Conservation (phyloP, 2,329 filamentous ascomycete species). For the Zarea fungicola region DNA sequence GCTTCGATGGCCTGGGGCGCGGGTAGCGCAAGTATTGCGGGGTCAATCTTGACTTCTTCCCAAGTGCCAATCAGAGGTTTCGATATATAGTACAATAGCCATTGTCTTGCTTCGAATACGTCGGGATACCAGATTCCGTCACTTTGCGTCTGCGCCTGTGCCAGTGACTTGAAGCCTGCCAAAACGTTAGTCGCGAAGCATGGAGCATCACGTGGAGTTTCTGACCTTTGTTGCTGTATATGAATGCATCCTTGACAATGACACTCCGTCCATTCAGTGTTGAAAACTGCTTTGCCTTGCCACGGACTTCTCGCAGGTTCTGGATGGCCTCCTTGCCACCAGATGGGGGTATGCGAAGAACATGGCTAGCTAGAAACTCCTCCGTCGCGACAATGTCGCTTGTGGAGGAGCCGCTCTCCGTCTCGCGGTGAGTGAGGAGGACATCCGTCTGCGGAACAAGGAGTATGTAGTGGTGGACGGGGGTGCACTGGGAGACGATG, state of each 20-base stretch:
- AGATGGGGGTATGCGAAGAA: conserved; percentile 70
- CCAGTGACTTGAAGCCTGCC: conserved; percentile 84
- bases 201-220: background rate
- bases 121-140: conserved; percentile 88
- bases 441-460: conserved; percentile 92
- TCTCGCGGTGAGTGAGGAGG: conserved; percentile 80
- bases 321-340: conserved; percentile 50
- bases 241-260: conserved; percentile 85
- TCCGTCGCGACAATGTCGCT: conserved; percentile 81
- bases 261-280: conserved; percentile 91
- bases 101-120: conserved; percentile 82
- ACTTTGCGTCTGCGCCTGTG: conserved; percentile 79
- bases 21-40: conserved; percentile 55
- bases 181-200: background rate
- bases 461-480: conserved; percentile 86
- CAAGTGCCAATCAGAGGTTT: conserved; percentile 78
- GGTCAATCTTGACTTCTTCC: conserved; percentile 67
- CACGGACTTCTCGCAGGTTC: conserved; percentile 77
- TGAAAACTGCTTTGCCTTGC: conserved; percentile 89
- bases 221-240: conserved; percentile 94
- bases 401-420: conserved; percentile 72
- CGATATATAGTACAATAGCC: conserved; percentile 95
- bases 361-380: conserved; percentile 95
- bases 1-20: conserved; percentile 35
- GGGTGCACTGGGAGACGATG: conserved; percentile 84